A percentile compares a stretch with the other conserved stretches of the same genome.
Conservation (phyloP, 805 yeast species). For the Sugiyamaella valdiviana region DNA sequence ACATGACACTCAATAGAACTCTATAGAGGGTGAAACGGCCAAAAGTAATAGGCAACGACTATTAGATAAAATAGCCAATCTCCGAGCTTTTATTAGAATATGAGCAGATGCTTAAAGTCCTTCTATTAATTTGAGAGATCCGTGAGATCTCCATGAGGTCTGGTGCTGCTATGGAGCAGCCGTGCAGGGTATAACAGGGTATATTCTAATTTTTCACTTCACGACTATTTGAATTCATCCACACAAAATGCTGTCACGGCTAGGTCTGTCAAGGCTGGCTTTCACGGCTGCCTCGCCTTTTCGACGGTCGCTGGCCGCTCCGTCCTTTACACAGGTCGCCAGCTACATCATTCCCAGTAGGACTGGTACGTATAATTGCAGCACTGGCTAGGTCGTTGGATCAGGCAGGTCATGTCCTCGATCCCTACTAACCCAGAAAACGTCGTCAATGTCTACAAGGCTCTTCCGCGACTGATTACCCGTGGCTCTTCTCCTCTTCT, state of each 20-base stretch:
- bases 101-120: no score
- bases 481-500: conserved; percentile 33
- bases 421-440: conserved; percentile 18
- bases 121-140: no score
- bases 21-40: no score
- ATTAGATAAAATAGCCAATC: no score
- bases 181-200: no score
- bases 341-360: conserved; percentile 1
- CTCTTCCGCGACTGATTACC: conserved; percentile 30
- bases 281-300: neutral
- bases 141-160: no score
- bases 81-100: no score
- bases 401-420: no score
- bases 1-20: no score
- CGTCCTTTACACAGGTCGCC: neutral
- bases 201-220: neutral
- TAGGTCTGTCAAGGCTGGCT: neutral
- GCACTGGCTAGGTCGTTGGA: no score
- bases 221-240: neutral
- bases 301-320: neutral
- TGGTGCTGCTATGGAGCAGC: no score
- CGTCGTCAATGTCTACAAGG: conserved; percentile 31
- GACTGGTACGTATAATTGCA: neutral
- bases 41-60: no score
- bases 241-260: neutral